A percentile compares a stretch with the other conserved stretches of the same genome.
These are phyloP conservation scores for Epichloe sp. DNA, from an alignment of 2,329 filamentous ascomycete species.

Conservation along the genomic window DNA sequence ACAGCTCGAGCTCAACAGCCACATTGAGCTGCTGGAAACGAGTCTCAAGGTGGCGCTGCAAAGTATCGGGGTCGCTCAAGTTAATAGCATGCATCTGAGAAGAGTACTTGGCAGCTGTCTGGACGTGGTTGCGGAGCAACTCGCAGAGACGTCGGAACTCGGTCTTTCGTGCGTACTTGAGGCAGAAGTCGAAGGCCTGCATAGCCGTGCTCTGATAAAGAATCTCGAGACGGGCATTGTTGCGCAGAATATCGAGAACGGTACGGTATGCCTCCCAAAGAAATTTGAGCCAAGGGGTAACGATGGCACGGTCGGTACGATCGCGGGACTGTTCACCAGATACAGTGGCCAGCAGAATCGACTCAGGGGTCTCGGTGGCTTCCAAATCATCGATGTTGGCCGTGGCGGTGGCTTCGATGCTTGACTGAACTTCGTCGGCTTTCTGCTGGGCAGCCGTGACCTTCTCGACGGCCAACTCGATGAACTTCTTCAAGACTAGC, in stretches of 20 bases:
- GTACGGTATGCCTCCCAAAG: constrained; percentile 99
- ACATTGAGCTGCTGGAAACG: constrained; percentile 98
- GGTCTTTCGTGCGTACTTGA: constrained; percentile 96
- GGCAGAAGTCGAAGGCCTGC: constrained; percentile 97
- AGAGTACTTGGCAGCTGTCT: constrained; percentile 98
- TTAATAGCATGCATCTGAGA: constrained; percentile 99
- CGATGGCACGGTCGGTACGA: constrained; percentile 92
- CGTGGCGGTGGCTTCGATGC: constrained; percentile 57
- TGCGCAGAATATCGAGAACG: constrained; percentile 94
- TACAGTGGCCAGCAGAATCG: constrained; percentile 91
- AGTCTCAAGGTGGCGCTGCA: constrained; percentile 94
- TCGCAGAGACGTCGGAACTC: constrained; percentile 98
- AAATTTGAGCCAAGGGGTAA: constrained; percentile 98
- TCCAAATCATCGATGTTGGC: constrained; percentile 88
- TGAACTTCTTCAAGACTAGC: constrained; percentile 94
- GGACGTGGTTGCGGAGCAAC: constrained; percentile 93
- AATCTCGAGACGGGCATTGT: constrained; percentile 93
- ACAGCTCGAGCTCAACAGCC: constrained; percentile 91
- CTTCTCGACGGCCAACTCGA: constrained; percentile 91
- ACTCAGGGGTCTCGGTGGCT: constrained; percentile 94
- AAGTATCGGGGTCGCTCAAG: constrained; percentile 89
- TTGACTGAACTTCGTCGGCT: constrained; percentile 87
- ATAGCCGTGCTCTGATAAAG: constrained; percentile 98
- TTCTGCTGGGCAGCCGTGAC: constrained; percentile 92
- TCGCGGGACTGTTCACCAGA: constrained; percentile 96